Conservation (phyloP, 306 rosid genomes). For the Lathyrus aphaca region DNA sequence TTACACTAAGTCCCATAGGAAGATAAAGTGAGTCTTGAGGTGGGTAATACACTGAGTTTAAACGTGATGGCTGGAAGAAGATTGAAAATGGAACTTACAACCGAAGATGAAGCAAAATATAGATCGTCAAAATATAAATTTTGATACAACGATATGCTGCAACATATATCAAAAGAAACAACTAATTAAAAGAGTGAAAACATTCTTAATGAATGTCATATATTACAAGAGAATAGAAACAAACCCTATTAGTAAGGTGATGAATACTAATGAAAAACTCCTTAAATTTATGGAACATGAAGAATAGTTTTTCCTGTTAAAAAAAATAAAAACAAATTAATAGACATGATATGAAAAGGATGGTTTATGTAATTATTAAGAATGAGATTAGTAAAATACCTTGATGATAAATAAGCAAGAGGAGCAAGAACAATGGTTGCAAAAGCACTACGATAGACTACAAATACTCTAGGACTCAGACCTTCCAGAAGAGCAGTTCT, state of each 20-base stretch:
- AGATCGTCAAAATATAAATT: conserved; percentile 52
- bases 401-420: conserved; percentile 48
- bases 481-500: conserved; percentile 53
- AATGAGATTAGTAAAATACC: too few species aligned
- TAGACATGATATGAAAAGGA: background rate
- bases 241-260: conserved; percentile 57
- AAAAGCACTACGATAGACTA: conserved; percentile 58
- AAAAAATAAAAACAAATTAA: background rate
- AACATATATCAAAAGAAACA: background rate
- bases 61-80: conserved; percentile 65
- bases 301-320: conserved; percentile 44
- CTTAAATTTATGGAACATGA: conserved; percentile 42
- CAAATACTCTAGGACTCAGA: conserved; percentile 54
- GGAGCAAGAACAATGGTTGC: conserved; percentile 60
- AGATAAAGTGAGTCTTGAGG: too few species aligned
- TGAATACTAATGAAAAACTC: conserved; percentile 54
- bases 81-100: conserved; percentile 59
- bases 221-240: conserved; percentile 1
- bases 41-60: too few species aligned
- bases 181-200: background rate
- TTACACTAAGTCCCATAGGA: too few species aligned
- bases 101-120: conserved; percentile 51
- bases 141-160: conserved; percentile 50
- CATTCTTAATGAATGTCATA: background rate
- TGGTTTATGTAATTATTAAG: too few species aligned